Percentiles rank a stretch among this genome's conserved stretches.
Evolutionary conservation across 495 filamentous ascomycete genomes (phyloP).

Genomic region (Acidiella bohemica): DNA sequence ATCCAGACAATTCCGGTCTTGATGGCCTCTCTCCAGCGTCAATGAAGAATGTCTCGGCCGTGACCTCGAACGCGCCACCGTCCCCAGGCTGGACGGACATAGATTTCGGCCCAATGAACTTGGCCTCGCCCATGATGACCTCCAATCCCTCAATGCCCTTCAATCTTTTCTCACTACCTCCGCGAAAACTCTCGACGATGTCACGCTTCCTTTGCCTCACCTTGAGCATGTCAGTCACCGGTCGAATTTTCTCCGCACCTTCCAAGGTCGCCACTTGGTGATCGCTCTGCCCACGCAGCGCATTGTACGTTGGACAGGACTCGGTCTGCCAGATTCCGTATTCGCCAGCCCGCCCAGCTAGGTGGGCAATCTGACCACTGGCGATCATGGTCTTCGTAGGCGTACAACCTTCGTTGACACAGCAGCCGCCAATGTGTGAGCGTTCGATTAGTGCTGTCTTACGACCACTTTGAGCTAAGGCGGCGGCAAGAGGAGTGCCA

Average conservation of each 20-base stretch:
- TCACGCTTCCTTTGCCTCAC: constrained; percentile 39
- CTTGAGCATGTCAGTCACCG: constrained; percentile 29
- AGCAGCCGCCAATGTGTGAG: constrained; percentile 36
- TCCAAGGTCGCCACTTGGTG: neutral
- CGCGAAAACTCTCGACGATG: constrained; percentile 37
- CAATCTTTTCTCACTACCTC: constrained; percentile 31
- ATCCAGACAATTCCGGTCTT: constrained; percentile 24
- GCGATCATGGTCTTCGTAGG: constrained; percentile 43
- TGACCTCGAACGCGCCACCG: constrained; percentile 17
- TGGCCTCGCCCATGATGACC: constrained; percentile 34
- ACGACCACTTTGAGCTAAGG: constrained; percentile 31
- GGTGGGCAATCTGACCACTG: constrained; percentile 35
- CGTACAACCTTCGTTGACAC: constrained; percentile 43
- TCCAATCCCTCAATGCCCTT: constrained; percentile 30
- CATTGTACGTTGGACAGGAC: neutral
- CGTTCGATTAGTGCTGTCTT: constrained; percentile 34
- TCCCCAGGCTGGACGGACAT: constrained; percentile 25
- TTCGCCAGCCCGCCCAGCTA: constrained; percentile 29
- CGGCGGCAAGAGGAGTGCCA: constrained; percentile 35
- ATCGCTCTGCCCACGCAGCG: neutral
- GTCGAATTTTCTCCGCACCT: constrained; percentile 14
- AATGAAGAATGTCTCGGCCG: constrained; percentile 34
- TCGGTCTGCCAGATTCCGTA: constrained; percentile 31
- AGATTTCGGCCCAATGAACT: constrained; percentile 27
- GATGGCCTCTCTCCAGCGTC: constrained; percentile 36